Percentiles rank a stretch among this genome's conserved stretches.
phyloP scores from a whole-genome alignment of 2,329 filamentous ascomycete genomes.

The Ophiostoma sp. region DNA sequence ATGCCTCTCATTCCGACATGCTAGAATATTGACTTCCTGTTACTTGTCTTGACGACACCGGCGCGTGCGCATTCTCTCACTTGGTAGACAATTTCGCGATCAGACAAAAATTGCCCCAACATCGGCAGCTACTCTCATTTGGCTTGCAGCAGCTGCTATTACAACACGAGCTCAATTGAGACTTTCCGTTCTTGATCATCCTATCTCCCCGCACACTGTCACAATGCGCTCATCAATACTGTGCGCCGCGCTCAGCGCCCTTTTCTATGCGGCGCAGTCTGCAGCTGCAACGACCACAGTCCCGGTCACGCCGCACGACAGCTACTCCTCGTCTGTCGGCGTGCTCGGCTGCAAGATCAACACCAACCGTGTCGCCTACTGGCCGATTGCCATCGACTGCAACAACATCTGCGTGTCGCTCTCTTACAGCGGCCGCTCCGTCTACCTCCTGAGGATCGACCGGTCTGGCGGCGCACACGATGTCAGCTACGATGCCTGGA shows the following conservation, averaged over 20 bases:
- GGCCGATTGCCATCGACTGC: slow-evolving; percentile 47
- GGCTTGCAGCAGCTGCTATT: not conserved
- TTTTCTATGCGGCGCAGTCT: not conserved
- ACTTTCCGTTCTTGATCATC: not conserved
- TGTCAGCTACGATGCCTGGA: slow-evolving; percentile 57
- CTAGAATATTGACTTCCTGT: not conserved
- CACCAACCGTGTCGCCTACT: slow-evolving; percentile 56
- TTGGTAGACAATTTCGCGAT: not conserved
- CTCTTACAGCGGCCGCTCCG: slow-evolving; percentile 41
- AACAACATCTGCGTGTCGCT: slow-evolving; percentile 52
- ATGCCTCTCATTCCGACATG: slow-evolving; percentile 1
- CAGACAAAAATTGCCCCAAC: not conserved
- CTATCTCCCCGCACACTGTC: not conserved
- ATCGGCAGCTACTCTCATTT: not conserved
- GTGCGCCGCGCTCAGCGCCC: slow-evolving; percentile 11
- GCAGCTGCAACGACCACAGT: slow-evolving; percentile 26
- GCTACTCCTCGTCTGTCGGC: slow-evolving; percentile 51
- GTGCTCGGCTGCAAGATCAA: slow-evolving; percentile 55
- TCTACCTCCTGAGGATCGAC: slow-evolving; percentile 55
- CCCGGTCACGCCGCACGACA: slow-evolving; percentile 49
- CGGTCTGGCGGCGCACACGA: slow-evolving; percentile 51
- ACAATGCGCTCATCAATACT: slow-evolving; percentile 14
- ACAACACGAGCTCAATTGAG: not conserved
- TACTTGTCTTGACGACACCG: slow-evolving; percentile 6
- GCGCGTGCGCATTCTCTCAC: not conserved